Base-by-base conservation (phyloP, 345 rosid species). In the Eucalyptus curtisii region DNA sequence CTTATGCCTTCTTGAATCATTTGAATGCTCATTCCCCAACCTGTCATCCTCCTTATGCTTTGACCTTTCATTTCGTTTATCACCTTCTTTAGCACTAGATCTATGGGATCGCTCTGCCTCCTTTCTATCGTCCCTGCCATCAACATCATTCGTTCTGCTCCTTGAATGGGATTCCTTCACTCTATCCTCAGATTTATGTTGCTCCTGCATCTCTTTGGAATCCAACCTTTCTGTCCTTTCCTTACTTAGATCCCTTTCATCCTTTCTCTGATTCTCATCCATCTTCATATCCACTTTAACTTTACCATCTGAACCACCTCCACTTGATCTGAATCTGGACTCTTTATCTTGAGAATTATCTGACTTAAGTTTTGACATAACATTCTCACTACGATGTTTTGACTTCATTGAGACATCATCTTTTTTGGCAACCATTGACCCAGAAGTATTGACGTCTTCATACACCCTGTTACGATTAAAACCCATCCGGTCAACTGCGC, bases 1-100 rank as follows among this genome's bases (percentile, higher is more conserved):
- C 93, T 93, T 95, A 85, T 95, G 93, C 91, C 93, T 93, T 94
- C 93, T 91, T 7, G 96, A 91, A 86, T 95, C 98, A 86, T 86
- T 92, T 88, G 90, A 40, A 48, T 45, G 90, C 87, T 92, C 94
- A 87, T 89, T 93, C 87, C 95, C 93, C 37, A 93, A 89, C 89
- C 92, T 89, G 64, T 93, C 95, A 90, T 93, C 95, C 88, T 92
- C 94, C 90, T 82, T 91, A 37, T 92, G 91, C 94, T 94, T 95
- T 88, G 89, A 86, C 42, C 91, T 92, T 48, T 93, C 95, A 89
- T 91, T 92, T 89, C 93, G 94, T 85, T 89, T 91, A 57, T 91
- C 25, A 89, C 93, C 95, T 87, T 93, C 95, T 93, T 92, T 94
- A 76, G 92, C 88, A 90, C 88, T 93, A 89, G 92, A 89, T 91